A percentile compares a stretch with the other conserved stretches of the same genome.
phyloP scores from a whole-genome alignment of 371 early-diverging fungal genomes.

The Nematocida sp. region DNA sequence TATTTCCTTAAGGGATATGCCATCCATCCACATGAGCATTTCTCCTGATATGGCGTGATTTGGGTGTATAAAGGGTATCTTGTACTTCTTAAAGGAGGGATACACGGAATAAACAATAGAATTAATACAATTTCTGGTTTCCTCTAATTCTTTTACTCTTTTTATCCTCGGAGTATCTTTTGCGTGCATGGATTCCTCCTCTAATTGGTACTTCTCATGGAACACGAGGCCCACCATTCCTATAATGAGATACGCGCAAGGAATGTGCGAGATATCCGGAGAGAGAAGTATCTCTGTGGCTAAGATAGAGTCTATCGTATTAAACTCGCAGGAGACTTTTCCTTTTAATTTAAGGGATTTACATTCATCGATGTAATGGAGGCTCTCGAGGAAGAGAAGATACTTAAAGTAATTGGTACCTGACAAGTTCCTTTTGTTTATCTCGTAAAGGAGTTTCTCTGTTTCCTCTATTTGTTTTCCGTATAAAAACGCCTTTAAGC shows the following conservation, averaged over 20 bases:
- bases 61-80: slow-evolving; percentile 23
- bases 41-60: slow-evolving; percentile 57
- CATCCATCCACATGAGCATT: slow-evolving; percentile 62
- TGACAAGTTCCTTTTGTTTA: slow-evolving; percentile 39
- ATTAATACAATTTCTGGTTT: slow-evolving; percentile 22
- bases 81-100: slow-evolving; percentile 20
- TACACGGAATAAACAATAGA: slow-evolving; percentile 37
- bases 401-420: slow-evolving; percentile 63
- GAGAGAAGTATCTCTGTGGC: slow-evolving; percentile 64
- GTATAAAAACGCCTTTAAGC: not conserved
- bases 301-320: slow-evolving; percentile 63
- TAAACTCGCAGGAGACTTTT: slow-evolving; percentile 62
- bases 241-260: slow-evolving; percentile 49
- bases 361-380: slow-evolving; percentile 51
- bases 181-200: slow-evolving; percentile 30
- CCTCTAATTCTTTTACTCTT: slow-evolving; percentile 27
- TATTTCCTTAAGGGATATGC: slow-evolving; percentile 56
- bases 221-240: slow-evolving; percentile 58
- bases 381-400: slow-evolving; percentile 57
- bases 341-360: slow-evolving; percentile 61
- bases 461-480: slow-evolving; percentile 40
- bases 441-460: slow-evolving; percentile 29
- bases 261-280: slow-evolving; percentile 51
- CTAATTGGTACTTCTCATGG: slow-evolving; percentile 54
- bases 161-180: slow-evolving; percentile 10